These are phyloP conservation scores for Lachnellula subtilissima DNA, from an alignment of 2,329 filamentous ascomycete genomes.

Conservation along the genomic window DNA sequence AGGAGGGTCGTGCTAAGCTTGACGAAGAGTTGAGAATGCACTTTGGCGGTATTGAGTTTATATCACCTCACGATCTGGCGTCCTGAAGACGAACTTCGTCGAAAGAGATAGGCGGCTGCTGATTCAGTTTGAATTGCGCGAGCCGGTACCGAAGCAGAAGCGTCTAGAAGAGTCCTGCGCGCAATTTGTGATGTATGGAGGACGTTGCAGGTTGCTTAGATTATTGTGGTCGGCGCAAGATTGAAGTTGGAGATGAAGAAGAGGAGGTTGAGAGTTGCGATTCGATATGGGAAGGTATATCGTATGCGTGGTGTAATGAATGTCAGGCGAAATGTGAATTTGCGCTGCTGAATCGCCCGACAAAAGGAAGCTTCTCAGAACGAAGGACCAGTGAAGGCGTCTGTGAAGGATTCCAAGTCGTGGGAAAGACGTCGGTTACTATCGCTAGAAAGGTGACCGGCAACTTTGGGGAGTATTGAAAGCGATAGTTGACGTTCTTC, in stretches of 20 bases:
- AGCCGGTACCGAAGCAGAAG: not conserved
- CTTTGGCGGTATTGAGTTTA: conserved; percentile 48
- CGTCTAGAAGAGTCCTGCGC: not conserved
- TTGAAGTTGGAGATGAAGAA: not conserved
- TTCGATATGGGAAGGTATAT: not conserved
- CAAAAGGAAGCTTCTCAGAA: conserved; percentile 29
- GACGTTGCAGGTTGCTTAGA: not conserved
- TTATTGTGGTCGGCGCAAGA: not conserved
- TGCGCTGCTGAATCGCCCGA: conserved; percentile 34
- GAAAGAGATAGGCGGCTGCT: conserved; percentile 14
- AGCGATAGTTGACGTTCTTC: conserved; percentile 31
- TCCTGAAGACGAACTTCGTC: conserved; percentile 10
- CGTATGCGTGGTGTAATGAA: not conserved
- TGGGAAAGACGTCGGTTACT: conserved; percentile 30
- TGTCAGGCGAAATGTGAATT: conserved; percentile 6
- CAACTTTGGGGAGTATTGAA: conserved; percentile 31
- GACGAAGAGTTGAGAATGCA: conserved; percentile 69
- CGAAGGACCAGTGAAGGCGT: conserved; percentile 58
- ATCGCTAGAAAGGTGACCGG: conserved; percentile 33
- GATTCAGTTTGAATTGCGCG: not conserved
- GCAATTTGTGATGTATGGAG: not conserved
- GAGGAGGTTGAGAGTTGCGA: not conserved
- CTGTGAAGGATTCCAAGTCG: conserved; percentile 39
- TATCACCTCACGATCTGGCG: conserved; percentile 1
- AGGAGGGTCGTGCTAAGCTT: conserved; percentile 46